phyloP scores from a whole-genome alignment of 2,329 filamentous ascomycete species.

The Aureobasidium musti region DNA sequence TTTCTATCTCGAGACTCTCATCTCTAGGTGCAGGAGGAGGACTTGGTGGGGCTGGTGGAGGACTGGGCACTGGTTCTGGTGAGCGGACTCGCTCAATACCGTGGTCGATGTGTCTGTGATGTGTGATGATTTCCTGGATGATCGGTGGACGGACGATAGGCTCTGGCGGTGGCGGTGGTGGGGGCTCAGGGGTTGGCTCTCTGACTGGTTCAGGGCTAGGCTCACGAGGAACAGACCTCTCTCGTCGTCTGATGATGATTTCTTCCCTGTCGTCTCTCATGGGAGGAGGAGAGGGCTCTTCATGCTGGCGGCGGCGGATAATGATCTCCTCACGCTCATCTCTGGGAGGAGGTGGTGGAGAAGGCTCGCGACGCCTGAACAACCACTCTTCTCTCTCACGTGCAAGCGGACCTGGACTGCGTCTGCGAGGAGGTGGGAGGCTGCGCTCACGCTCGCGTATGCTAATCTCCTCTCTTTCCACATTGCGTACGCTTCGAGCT shows the following conservation, averaged over 20 bases:
- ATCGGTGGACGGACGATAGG: slow-evolving; percentile 76
- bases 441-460: slow-evolving; percentile 43
- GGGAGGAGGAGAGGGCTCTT: slow-evolving; percentile 37
- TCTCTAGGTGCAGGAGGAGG: slow-evolving; percentile 54
- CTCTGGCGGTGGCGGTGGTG: slow-evolving; percentile 55
- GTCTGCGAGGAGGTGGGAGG: slow-evolving; percentile 36
- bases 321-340: slow-evolving; percentile 48
- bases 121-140: slow-evolving; percentile 84
- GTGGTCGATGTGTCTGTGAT: slow-evolving; percentile 84
- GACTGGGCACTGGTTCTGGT: slow-evolving; percentile 43
- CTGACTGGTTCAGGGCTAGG: slow-evolving; percentile 34
- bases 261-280: slow-evolving; percentile 42
- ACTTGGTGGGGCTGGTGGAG: slow-evolving; percentile 48
- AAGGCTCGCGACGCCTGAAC: slow-evolving; percentile 41
- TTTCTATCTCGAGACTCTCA: slow-evolving; percentile 58
- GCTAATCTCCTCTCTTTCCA: slow-evolving; percentile 41
- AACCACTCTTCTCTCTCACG: slow-evolving; percentile 43
- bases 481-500: slow-evolving; percentile 31
- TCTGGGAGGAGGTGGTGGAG: slow-evolving; percentile 41
- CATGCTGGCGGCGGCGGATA: slow-evolving; percentile 50
- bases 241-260: slow-evolving; percentile 52
- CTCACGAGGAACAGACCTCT: slow-evolving; percentile 38
- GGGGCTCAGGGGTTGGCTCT: slow-evolving; percentile 54
- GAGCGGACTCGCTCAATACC: slow-evolving; percentile 56
- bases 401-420: slow-evolving; percentile 42